Evolutionary conservation across 352 stramenopile species (phyloP), one percentile per base, ranked within the genome.

Genomic region (Phytophthora citrophthora): DNA sequence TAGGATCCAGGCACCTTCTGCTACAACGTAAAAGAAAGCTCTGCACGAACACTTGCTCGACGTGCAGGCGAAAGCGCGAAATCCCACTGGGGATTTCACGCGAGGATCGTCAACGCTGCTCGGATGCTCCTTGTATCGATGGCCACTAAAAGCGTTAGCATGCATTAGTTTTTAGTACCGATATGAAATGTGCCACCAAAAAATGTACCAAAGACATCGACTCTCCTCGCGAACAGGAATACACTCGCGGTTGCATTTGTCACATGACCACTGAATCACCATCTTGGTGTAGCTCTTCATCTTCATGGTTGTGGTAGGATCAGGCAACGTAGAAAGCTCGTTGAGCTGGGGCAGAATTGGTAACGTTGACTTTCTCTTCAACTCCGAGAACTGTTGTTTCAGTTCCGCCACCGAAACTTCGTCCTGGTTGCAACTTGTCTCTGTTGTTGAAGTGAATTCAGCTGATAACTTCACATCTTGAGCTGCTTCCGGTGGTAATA

Each of bases 71-170:
- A 92, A 91, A 10, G 74, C 43, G 4, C 59, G 49, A 58, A 86
- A 89, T 0, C 44, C 26, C 6, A 23, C 31, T 16, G 72, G 60
- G 31, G 65, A 61, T 63, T 86, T 80, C 13, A 82, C 56, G 12
- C 71, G 71, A 43, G 43, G 70, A 40, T 89, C 73, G 3, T 68
- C 61, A 4, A 48, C 49, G 1, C 52, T 63, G 18, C 69, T 64
- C 12, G 79, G 79, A 45, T 94, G 81, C 52, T 94, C 76, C 64
- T 95, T 93, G 72, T 89, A 89, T 12, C 81, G 81, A 57, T 95
- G 83, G 2, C 76, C 85, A 46, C 84, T 91, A 34, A 45, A 63
- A 51, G 44, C 40, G 10, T 34, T 13, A 23, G 18, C 18, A 36
- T 6, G 24, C 18, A 40, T 41, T 36, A 44, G 2, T 27, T 34